Conservation (phyloP, 1,284 basidiomycete species). For the Sanghuangporus sanghuang region DNA sequence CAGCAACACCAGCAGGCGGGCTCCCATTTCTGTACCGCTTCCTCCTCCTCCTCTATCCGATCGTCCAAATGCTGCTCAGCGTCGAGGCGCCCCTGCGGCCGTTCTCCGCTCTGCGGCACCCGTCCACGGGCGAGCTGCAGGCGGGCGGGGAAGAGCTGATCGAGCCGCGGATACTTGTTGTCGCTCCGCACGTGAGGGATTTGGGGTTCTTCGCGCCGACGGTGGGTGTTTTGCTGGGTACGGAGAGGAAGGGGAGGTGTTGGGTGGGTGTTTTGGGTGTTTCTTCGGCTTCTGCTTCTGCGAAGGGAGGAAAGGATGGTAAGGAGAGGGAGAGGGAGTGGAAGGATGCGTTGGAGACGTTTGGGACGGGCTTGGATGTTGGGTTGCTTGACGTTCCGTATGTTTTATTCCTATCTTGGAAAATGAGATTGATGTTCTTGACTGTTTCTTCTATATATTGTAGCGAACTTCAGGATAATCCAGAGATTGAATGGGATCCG, state of each 20-base stretch:
- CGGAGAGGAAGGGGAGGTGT: slow-evolving; percentile 2
- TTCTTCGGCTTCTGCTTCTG: neutral
- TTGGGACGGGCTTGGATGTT: slow-evolving; percentile 6
- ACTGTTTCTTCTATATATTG: neutral
- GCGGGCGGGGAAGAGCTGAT: neutral
- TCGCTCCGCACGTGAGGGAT: slow-evolving; percentile 7
- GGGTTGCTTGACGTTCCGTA: slow-evolving; percentile 9
- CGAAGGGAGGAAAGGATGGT: neutral
- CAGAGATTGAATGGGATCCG: slow-evolving; percentile 4
- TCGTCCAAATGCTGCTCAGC: slow-evolving; percentile 14
- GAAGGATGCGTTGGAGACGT: slow-evolving; percentile 6
- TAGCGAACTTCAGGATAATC: slow-evolving; percentile 2
- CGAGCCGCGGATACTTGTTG: slow-evolving; percentile 12
- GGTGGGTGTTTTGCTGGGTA: neutral
- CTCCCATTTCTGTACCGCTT: neutral
- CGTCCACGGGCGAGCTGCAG: neutral
- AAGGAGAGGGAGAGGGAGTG: slow-evolving; percentile 5
- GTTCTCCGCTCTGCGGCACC: slow-evolving; percentile 9
- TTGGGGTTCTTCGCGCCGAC: slow-evolving; percentile 10
- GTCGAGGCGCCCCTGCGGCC: slow-evolving; percentile 14
- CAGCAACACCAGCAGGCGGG: neutral
- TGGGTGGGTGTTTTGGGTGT: neutral
- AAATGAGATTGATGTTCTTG: neutral
- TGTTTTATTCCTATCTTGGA: neutral
- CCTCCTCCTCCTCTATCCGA: slow-evolving; percentile 13